Evolutionary conservation across 148 eudicot species (phyloP).

Genomic region (Diospyros kaki): DNA sequence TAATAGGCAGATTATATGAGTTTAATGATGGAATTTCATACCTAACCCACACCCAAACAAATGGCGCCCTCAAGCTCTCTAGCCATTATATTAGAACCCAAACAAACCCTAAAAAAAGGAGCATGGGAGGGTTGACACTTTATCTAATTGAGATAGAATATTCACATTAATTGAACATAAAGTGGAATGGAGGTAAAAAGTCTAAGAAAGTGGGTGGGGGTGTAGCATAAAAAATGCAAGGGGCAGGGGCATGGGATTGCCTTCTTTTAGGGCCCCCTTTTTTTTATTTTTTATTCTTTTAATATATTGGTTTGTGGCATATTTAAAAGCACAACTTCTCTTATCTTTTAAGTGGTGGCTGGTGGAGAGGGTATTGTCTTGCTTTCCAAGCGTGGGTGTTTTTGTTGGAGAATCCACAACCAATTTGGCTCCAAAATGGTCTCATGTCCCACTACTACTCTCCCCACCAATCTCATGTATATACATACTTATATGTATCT

Average conservation of each 20-base stretch:
- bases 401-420: constrained; percentile 87
- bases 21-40: constrained; percentile 29
- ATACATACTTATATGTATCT: no score
- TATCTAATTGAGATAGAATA: constrained; percentile 1
- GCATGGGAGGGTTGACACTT: constrained; percentile 19
- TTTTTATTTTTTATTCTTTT: background rate
- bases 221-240: background rate
- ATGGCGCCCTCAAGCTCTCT: background rate
- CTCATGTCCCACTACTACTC: constrained; percentile 31
- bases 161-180: background rate
- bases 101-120: constrained; percentile 20
- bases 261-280: constrained; percentile 7
- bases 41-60: constrained; percentile 21
- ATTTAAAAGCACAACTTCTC: constrained; percentile 1
- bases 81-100: constrained; percentile 7
- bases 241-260: constrained; percentile 8
- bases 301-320: constrained; percentile 1
- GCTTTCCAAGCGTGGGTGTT: constrained; percentile 84
- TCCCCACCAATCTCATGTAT: constrained; percentile 17
- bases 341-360: constrained; percentile 8
- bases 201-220: constrained; percentile 29
- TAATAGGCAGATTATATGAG: constrained; percentile 15
- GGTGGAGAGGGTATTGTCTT: constrained; percentile 18
- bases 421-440: constrained; percentile 40
- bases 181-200: constrained; percentile 17